Base-by-base conservation (phyloP, 2,329 filamentous ascomycete genomes). In the Dactylellina leptospora region DNA sequence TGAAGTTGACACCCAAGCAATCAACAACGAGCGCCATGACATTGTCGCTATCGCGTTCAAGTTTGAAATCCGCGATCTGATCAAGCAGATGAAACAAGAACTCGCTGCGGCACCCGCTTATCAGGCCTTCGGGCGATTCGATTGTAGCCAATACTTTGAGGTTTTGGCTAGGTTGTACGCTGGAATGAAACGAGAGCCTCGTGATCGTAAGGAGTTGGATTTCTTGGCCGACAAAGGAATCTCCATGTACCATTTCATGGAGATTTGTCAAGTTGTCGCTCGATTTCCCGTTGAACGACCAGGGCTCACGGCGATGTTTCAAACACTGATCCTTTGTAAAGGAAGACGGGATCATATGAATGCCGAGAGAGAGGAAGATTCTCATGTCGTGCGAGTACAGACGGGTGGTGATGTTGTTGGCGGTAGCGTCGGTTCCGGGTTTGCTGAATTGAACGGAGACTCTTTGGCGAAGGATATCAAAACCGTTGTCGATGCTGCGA, bases 401-500 rank as follows among this genome's bases (percentile, higher is more conserved):
- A 6, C n/a, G n/a, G n/a, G n/a, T n/a, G n/a, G n/a, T n/a, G n/a
- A n/a, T n/a, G n/a, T n/a, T n/a, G n/a, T n/a, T n/a, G n/a, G n/a
- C n/a, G n/a, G n/a, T n/a, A n/a, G n/a, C n/a, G n/a, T n/a, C n/a
- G n/a, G n/a, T n/a, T n/a, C n/a, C n/a, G n/a, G n/a, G n/a, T n/a
- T n/a, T n/a, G 36, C 36, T 2, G 36, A 40, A 11, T 3, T 2
- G 36, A 40, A 45, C 4, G 45, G 28, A 10, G 20, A 23, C 3
- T 27, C 16, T 1, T 38, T 53, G 5, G 28, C 48, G 25, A 51
- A 27, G 23, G 27, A 33, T 33, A 30, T 51, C 47, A 18, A 16
- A n/a, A 51, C 25, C 23, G 47, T 51, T 16, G 23, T 30, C 27
- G 47, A 51, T 22, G 47, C 11, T 25, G 28, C 45, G 6, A 48